phyloP scores from a whole-genome alignment of 2,329 filamentous ascomycete genomes.

The Falciphora oryzae region DNA sequence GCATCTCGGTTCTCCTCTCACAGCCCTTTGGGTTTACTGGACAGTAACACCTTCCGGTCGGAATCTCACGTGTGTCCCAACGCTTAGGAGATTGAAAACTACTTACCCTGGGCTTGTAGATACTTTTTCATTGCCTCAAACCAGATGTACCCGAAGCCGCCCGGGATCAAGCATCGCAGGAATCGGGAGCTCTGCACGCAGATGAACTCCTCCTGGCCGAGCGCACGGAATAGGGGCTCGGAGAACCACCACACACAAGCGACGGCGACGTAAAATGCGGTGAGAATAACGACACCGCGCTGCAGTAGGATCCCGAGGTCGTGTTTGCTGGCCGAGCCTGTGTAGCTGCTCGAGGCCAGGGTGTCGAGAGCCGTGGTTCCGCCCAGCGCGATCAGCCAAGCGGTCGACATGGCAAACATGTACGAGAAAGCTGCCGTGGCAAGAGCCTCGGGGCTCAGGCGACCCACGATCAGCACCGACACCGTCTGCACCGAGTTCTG shows the following conservation, averaged over 20 bases:
- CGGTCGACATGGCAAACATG: conserved; percentile 90
- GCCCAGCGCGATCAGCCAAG: conserved; percentile 79
- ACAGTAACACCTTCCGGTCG: not conserved
- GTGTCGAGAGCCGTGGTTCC: conserved; percentile 85
- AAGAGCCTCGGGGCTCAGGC: conserved; percentile 71
- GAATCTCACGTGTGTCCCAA: not conserved
- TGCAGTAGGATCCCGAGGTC: conserved; percentile 76
- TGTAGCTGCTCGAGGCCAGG: conserved; percentile 75
- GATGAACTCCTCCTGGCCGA: conserved; percentile 75
- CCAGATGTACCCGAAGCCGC: conserved; percentile 80
- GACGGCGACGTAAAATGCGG: conserved; percentile 66
- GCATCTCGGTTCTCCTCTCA: too few relatives aligned
- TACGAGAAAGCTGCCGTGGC: conserved; percentile 82
- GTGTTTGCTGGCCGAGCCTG: conserved; percentile 70
- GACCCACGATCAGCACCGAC: conserved; percentile 75
- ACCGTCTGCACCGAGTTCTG: conserved; percentile 82
- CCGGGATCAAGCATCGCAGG: conserved; percentile 67
- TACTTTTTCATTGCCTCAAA: conserved; percentile 86
- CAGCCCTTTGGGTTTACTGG: too few relatives aligned
- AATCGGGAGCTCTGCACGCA: conserved; percentile 69
- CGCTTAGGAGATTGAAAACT: conserved; percentile 42
- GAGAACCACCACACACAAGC: conserved; percentile 69
- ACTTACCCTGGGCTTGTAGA: conserved; percentile 75
- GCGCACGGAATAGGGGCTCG: conserved; percentile 63
- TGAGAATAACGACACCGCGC: conserved; percentile 66